These are phyloP conservation scores for Grosmannia huntii DNA, from an alignment of 2,329 filamentous ascomycete species.

Conservation along the genomic window DNA sequence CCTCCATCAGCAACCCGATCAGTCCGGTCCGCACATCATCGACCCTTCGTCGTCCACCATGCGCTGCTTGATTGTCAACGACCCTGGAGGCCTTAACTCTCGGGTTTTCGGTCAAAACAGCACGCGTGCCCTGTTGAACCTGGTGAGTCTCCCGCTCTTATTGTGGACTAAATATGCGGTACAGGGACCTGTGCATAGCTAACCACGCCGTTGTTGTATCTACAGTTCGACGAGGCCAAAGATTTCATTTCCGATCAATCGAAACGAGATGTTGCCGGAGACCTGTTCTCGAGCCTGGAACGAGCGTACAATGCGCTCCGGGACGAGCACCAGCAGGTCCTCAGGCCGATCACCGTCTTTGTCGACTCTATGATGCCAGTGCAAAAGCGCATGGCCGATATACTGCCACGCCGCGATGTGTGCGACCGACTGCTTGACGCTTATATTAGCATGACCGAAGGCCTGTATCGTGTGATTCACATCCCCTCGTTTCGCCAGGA, in stretches of 20 bases:
- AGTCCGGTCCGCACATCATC: conserved; percentile 4
- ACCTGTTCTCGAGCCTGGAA: conserved; percentile 31
- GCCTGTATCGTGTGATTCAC: conserved; percentile 40
- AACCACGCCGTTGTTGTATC: not conserved
- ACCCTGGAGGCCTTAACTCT: conserved; percentile 30
- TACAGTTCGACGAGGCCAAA: conserved; percentile 40
- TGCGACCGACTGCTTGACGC: conserved; percentile 37
- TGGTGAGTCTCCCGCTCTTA: conserved; percentile 25
- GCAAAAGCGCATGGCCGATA: conserved; percentile 44
- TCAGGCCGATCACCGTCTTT: conserved; percentile 40
- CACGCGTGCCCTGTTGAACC: conserved; percentile 38
- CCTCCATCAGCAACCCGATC: conserved; percentile 5
- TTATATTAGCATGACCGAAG: conserved; percentile 38
- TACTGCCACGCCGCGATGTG: conserved; percentile 33
- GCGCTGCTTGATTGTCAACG: conserved; percentile 37
- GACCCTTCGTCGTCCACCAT: conserved; percentile 26
- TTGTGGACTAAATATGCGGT: too few species aligned
- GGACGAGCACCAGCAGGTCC: conserved; percentile 31
- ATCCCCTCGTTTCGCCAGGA: conserved; percentile 36
- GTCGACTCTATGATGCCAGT: conserved; percentile 47
- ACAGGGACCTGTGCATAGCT: too few species aligned
- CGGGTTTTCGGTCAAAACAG: conserved; percentile 41
- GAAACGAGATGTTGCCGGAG: conserved; percentile 26
- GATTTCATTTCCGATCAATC: conserved; percentile 32
- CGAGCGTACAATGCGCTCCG: conserved; percentile 35